A percentile compares a stretch with the other conserved stretches of the same genome.
Conservation (phyloP, 2,329 filamentous ascomycete genomes). For the Capronia coronata region DNA sequence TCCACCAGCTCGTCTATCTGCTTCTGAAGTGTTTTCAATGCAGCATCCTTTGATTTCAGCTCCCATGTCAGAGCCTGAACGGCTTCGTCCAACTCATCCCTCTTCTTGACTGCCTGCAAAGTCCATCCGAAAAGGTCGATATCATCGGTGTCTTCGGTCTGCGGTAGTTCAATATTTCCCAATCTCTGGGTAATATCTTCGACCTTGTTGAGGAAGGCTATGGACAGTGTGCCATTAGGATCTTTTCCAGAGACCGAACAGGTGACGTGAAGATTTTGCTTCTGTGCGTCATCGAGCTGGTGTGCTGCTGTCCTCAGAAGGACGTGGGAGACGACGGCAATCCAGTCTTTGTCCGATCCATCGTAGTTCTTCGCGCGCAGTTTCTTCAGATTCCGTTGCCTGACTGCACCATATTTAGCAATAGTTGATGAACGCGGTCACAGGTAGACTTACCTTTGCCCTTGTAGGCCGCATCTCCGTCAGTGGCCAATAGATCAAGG, state of each 20-base stretch:
- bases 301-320: constrained; percentile 27
- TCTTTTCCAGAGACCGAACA: constrained; percentile 27
- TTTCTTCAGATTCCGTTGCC: constrained; percentile 33
- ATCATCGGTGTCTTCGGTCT: constrained; percentile 48
- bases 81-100: constrained; percentile 39
- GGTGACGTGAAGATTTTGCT: constrained; percentile 18
- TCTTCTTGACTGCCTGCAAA: constrained; percentile 42
- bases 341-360: constrained; percentile 41
- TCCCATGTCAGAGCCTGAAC: constrained; percentile 38
- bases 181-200: constrained; percentile 52
- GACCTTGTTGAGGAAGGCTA: constrained; percentile 40
- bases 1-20: constrained; percentile 54
- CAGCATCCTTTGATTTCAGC: constrained; percentile 43
- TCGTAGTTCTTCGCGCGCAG: constrained; percentile 41
- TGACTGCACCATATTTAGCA: constrained; percentile 31
- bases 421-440: background rate
- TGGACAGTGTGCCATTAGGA: constrained; percentile 32
- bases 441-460: constrained; percentile 37
- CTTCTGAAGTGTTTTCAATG: constrained; percentile 44
- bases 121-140: constrained; percentile 54
- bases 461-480: constrained; percentile 51
- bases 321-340: constrained; percentile 33
- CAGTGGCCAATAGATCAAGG: constrained; percentile 51
- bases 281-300: constrained; percentile 5
- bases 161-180: constrained; percentile 47